phyloP scores from a whole-genome alignment of 139 green algal species.

The Chlorella sp. region DNA sequence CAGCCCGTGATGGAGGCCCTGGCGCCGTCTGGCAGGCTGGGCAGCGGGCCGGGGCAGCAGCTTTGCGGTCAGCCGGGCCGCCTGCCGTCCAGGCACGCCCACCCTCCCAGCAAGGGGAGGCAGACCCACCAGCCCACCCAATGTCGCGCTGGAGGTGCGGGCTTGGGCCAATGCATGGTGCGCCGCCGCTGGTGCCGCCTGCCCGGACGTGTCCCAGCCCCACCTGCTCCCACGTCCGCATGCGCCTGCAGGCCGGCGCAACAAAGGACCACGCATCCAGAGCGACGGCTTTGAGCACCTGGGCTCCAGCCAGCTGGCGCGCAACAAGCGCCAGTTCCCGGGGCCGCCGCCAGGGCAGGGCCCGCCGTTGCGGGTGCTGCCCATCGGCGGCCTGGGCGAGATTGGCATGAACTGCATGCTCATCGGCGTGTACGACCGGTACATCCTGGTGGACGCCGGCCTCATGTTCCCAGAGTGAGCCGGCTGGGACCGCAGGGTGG shows the following conservation, averaged over 20 bases:
- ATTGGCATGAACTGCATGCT: conserved; percentile 99
- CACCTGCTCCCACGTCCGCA: background rate
- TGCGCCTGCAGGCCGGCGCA: conserved; percentile 15
- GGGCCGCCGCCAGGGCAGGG: conserved; percentile 74
- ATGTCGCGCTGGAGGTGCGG: conserved; percentile 15
- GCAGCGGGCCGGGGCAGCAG: no score
- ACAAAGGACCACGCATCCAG: background rate
- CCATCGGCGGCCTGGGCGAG: conserved; percentile 97
- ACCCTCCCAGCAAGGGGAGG: no score
- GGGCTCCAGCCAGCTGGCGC: conserved; percentile 61
- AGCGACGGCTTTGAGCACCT: conserved; percentile 81
- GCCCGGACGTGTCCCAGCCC: background rate
- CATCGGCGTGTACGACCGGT: conserved; percentile 92
- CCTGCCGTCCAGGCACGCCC: no score
- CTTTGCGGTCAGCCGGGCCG: no score
- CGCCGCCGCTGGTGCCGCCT: background rate
- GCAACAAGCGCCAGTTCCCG: conserved; percentile 49
- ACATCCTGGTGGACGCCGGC: conserved; percentile 98
- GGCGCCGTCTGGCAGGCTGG: no score
- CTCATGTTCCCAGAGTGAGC: conserved; percentile 99
- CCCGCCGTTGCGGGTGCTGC: conserved; percentile 90
- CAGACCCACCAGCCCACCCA: conserved; percentile 1
- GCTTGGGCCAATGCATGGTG: conserved; percentile 10
- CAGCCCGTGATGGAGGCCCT: no score
- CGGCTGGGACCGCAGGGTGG: no score